These are phyloP conservation scores for Cryptococcus amylolentus DNA, from an alignment of 1,284 basidiomycete genomes.

Conservation along the genomic window DNA sequence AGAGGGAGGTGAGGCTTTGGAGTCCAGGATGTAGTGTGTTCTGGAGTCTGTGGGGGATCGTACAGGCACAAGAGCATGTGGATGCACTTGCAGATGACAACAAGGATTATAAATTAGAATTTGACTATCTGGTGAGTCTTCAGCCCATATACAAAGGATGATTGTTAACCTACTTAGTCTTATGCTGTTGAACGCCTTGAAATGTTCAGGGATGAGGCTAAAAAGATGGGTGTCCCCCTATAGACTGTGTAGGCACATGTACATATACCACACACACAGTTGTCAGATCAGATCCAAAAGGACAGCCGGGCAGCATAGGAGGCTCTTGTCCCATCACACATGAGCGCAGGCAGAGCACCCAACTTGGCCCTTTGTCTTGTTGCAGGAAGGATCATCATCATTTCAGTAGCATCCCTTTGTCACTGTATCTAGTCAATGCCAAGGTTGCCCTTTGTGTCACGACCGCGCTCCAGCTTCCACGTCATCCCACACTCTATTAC, in stretches of 20 bases:
- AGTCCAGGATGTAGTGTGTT: slow-evolving; percentile 79
- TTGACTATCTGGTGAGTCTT: slow-evolving; percentile 47
- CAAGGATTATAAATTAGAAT: slow-evolving; percentile 37
- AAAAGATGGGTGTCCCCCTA: slow-evolving; percentile 31
- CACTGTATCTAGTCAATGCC: too few relatives aligned
- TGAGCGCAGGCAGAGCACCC: too few relatives aligned
- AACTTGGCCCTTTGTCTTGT: too few relatives aligned
- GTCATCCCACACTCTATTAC: too few relatives aligned
- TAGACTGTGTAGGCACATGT: background rate
- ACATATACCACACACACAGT: background rate
- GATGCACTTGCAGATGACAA: slow-evolving; percentile 54
- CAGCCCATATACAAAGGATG: background rate
- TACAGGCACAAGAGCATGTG: slow-evolving; percentile 79
- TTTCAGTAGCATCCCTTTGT: too few relatives aligned
- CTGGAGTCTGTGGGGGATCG: slow-evolving; percentile 89
- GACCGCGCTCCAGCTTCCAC: too few relatives aligned
- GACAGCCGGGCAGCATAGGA: too few relatives aligned
- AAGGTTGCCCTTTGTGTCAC: too few relatives aligned
- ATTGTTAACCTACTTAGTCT: slow-evolving; percentile 18
- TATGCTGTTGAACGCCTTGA: slow-evolving; percentile 47
- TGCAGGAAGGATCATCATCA: too few relatives aligned
- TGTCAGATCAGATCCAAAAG: too few relatives aligned
- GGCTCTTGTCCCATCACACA: too few relatives aligned
- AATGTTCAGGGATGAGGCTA: slow-evolving; percentile 47
- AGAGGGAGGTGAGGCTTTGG: slow-evolving; percentile 76